Percentiles rank a stretch among this genome's conserved stretches.
Evolutionary conservation across 805 yeast genomes (phyloP).

Genomic region (Huiozyma sinensis): DNA sequence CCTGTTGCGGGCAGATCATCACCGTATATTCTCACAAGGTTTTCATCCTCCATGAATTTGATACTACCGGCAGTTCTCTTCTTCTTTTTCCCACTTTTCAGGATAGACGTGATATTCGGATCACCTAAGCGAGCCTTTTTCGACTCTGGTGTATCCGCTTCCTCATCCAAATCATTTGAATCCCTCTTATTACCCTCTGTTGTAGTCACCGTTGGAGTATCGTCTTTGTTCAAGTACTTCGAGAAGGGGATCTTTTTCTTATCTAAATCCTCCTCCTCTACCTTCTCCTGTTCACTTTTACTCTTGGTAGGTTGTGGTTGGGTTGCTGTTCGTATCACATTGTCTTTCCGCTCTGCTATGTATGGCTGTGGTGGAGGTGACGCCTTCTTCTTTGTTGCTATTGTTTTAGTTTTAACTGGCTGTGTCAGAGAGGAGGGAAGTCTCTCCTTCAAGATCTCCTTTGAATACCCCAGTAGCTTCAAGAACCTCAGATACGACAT

Average conservation of each 20-base stretch:
- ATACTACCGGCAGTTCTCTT: constrained; percentile 7
- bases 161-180: not conserved
- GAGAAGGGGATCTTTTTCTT: constrained; percentile 28
- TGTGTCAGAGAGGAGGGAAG: constrained; percentile 4
- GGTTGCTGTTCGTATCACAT: not conserved
- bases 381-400: not conserved
- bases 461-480: constrained; percentile 14
- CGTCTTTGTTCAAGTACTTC: constrained; percentile 25
- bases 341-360: constrained; percentile 2
- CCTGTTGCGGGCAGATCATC: constrained; percentile 26
- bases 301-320: not conserved
- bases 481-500: constrained; percentile 16
- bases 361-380: constrained; percentile 3
- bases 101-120: constrained; percentile 18
- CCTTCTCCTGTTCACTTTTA: not conserved
- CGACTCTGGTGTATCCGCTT: not conserved
- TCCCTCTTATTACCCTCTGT: constrained; percentile 14
- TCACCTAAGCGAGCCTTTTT: not conserved
- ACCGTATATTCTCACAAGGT: constrained; percentile 24
- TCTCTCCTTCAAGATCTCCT: constrained; percentile 2
- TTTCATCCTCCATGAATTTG: constrained; percentile 20
- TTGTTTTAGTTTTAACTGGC: not conserved
- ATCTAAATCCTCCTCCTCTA: constrained; percentile 10
- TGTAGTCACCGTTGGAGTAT: constrained; percentile 4
- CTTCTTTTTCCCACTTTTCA: not conserved